Percentiles rank a stretch among this genome's conserved stretches.
phyloP scores from a whole-genome alignment of 2,329 filamentous ascomycete genomes.

The Verticillium klebahnii region DNA sequence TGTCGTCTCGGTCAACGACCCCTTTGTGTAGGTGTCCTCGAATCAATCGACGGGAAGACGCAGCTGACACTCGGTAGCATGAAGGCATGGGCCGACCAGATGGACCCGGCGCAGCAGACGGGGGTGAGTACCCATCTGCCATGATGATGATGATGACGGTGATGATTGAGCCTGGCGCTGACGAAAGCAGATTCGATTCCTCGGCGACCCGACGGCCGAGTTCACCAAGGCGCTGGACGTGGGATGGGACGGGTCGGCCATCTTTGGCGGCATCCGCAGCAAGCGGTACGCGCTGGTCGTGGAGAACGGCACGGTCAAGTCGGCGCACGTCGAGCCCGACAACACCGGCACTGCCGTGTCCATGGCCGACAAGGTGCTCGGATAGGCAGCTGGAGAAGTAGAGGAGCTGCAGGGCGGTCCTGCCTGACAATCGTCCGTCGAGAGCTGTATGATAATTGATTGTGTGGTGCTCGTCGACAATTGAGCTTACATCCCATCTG shows the following conservation, averaged over 20 bases:
- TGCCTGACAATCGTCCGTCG: background rate
- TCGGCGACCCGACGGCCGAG: slow-evolving; percentile 72
- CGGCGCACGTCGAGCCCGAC: slow-evolving; percentile 80
- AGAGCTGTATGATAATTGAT: background rate
- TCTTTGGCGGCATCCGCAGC: slow-evolving; percentile 78
- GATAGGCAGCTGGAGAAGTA: slow-evolving; percentile 12
- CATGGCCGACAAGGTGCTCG: slow-evolving; percentile 46
- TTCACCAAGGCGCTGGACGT: slow-evolving; percentile 85
- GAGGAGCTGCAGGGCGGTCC: background rate
- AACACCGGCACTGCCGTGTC: slow-evolving; percentile 70
- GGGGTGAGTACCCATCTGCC: slow-evolving; percentile 54
- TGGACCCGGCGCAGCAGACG: slow-evolving; percentile 71
- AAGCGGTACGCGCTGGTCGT: slow-evolving; percentile 85
- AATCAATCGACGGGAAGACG: background rate
- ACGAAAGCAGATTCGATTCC: slow-evolving; percentile 70
- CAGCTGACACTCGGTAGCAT: slow-evolving; percentile 50
- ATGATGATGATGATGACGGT: background rate
- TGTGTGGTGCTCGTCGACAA: background rate
- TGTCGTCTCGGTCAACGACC: slow-evolving; percentile 88
- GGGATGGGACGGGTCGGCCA: slow-evolving; percentile 69
- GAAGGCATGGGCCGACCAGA: slow-evolving; percentile 78
- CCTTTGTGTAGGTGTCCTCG: slow-evolving; percentile 70
- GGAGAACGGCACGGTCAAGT: slow-evolving; percentile 79
- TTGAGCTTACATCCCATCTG: background rate
- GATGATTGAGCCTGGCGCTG: background rate